These are phyloP conservation scores for Penicillium daleae DNA, from an alignment of 495 filamentous ascomycete genomes.

Conservation along the genomic window DNA sequence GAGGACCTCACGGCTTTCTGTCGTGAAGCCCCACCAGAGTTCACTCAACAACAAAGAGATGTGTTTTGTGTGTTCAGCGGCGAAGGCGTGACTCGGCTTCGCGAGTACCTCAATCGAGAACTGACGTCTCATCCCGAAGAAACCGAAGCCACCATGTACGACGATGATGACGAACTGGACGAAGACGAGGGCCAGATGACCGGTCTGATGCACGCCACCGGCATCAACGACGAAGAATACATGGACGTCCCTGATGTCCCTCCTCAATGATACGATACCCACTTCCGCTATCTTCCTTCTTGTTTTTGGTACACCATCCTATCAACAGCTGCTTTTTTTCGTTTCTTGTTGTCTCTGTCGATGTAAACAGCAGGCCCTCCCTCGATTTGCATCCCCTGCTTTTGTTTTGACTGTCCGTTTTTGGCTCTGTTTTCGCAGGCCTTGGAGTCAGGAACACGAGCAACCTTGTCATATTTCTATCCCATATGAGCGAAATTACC, in stretches of 20 bases:
- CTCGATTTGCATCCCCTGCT: slow-evolving; percentile 23
- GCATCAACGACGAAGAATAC: slow-evolving; percentile 55
- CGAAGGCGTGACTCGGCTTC: slow-evolving; percentile 75
- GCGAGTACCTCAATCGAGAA: slow-evolving; percentile 70
- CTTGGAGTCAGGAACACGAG: slow-evolving; percentile 16
- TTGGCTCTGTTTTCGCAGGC: slow-evolving; percentile 14
- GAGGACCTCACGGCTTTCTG: slow-evolving; percentile 82
- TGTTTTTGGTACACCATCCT: slow-evolving; percentile 14
- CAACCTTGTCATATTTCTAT: slow-evolving; percentile 31
- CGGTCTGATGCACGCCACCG: slow-evolving; percentile 58
- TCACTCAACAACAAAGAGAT: slow-evolving; percentile 90
- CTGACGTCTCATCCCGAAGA: slow-evolving; percentile 36
- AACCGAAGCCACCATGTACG: slow-evolving; percentile 57
- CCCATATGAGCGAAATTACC: slow-evolving; percentile 35
- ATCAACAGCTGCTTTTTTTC: background rate
- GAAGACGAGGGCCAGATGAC: slow-evolving; percentile 59
- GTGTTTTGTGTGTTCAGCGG: slow-evolving; percentile 99
- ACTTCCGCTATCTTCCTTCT: slow-evolving; percentile 19
- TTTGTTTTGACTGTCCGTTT: slow-evolving; percentile 21
- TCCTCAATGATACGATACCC: slow-evolving; percentile 48
- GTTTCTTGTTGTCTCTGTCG: background rate
- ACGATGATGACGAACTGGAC: slow-evolving; percentile 59
- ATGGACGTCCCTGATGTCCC: slow-evolving; percentile 51
- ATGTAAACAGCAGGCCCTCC: slow-evolving; percentile 17
- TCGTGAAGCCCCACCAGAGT: slow-evolving; percentile 85